phyloP scores from a whole-genome alignment of 805 yeast species.

The Candida boidinii region DNA sequence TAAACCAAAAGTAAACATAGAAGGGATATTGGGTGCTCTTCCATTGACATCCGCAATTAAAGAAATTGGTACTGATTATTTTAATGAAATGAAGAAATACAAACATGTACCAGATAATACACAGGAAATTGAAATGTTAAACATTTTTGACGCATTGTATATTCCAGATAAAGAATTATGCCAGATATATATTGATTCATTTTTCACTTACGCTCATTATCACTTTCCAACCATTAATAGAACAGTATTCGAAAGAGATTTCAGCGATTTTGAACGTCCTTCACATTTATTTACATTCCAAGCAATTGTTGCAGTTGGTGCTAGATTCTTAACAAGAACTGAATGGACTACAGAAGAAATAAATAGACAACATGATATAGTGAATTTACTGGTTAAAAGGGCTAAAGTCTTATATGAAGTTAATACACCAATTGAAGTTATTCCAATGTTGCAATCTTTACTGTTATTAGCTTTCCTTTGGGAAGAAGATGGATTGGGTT shows the following conservation, averaged over 20 bases:
- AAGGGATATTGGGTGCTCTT: too few relatives aligned
- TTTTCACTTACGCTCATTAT: conserved; percentile 60
- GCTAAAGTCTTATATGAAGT: conserved; percentile 72
- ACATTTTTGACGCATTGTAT: conserved; percentile 60
- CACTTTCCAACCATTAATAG: conserved; percentile 60
- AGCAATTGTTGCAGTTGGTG: conserved; percentile 61
- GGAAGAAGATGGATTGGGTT: too few relatives aligned
- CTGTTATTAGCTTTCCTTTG: conserved; percentile 52
- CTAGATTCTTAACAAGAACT: conserved; percentile 50
- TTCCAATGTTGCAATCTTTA: conserved; percentile 52
- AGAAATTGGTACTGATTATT: too few relatives aligned
- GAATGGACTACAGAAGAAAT: conserved; percentile 33
- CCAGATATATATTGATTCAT: conserved; percentile 50
- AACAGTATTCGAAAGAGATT: conserved; percentile 48
- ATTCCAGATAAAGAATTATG: conserved; percentile 54
- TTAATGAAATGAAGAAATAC: too few relatives aligned
- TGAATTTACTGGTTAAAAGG: conserved; percentile 53
- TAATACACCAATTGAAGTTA: conserved; percentile 56
- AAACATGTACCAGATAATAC: too few relatives aligned
- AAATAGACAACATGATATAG: conserved; percentile 28
- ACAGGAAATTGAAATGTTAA: conserved; percentile 49
- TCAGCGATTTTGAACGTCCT: conserved; percentile 44
- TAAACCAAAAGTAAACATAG: too few relatives aligned
- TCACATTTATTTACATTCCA: conserved; percentile 59
- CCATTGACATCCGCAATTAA: too few relatives aligned